Evolutionary conservation across 768 basidiomycete genomes (phyloP), one percentile per base, ranked within the genome.

Genomic region (Mycena galopus): DNA sequence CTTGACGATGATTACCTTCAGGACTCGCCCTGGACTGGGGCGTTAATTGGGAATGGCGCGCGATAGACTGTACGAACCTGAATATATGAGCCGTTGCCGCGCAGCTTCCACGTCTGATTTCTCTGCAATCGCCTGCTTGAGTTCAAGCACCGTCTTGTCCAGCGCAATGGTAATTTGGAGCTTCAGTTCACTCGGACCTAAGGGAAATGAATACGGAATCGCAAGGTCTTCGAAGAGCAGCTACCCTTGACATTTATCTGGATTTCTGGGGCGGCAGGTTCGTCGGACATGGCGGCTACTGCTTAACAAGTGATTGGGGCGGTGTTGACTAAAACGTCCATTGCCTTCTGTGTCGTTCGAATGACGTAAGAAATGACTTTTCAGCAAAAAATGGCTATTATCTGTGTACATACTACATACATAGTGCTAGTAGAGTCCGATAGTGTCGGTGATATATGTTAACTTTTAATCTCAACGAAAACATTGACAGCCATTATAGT

Each of bases 151-250:
- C 1, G 93, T 93, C 86, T 97, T 96, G 81, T 93, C 91, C 3
- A 91, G 87, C 59, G 88, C 82, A 78, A 98, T 96, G 35, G 90
- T 86, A 70, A 99, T 92, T 79, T 95, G 90, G 37, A 99, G 89
- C 86, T 98, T 98, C 83, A 97, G 87, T 83, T 98, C 97, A 78
- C 89, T 94, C 0, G 96, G 96, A 9, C 96, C 95, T 94, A 58
- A 2, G 69, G 29, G 67, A 57, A 51, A 35, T 33, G 39, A 57
- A 60, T 16, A 67, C 32, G 23, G 23, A 10, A 27, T 29, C 39
- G 53, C 5, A 61, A 27, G 33, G 12, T n/a, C 21, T 4, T 19
- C 10, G 12, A 25, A 33, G 17, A 39, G 7, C 5, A 68, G 74
- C 11, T 69, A 92, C 93, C 93, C 81, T 93, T 94, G 79, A 94